Evolutionary conservation across 306 rosid genomes (phyloP), one percentile per base, ranked within the genome.

Genomic region (Lagenaria siceraria): DNA sequence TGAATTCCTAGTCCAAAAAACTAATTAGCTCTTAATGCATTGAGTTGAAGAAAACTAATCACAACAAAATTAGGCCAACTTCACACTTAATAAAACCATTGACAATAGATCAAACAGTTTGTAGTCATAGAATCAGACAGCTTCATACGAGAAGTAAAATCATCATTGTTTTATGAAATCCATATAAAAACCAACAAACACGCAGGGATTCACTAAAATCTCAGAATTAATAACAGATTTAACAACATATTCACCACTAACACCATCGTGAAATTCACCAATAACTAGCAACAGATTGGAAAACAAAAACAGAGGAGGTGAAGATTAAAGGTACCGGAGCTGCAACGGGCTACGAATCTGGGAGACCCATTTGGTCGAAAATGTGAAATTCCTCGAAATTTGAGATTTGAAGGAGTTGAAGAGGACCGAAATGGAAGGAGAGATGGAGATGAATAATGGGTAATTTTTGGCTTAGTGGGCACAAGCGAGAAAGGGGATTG

Each of bases 271-370:
- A 64, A 33, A 72, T 64, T 24, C 18, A 60, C 21, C 7, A 38
- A 10, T 59, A 49, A 24, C 29, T 46, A 56, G 17, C 36, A n/a
- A 35, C 6, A 74, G 35, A 36, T 40, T 24, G 24, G 17, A 31
- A 71, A 15, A 31, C 38, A 22, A 12, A 35, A 7, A 7, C 4
- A 29, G 14, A 80, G 21, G 25, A 56, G 83, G 43, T 29, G 21
- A 17, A 81, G 65, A 13, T n/a, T 4, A 24, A 17, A 5, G 22
- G 63, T 88, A 92, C 97, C 94, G 12, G 86, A 86, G 72, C 79
- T 74, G 72, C 92, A 84, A 59, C 85, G 83, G 38, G 88, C 40
- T 74, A 59, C 55, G 36, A 78, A 42, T 78, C 59, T 83, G 4
- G 56, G 80, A 54, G 85, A 87, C 56, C 70, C 87, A 79, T 70